Percentiles rank a stretch among this genome's conserved stretches.
Conservation (phyloP, 176 grass and related monocot species). For the Oryza punctata region DNA sequence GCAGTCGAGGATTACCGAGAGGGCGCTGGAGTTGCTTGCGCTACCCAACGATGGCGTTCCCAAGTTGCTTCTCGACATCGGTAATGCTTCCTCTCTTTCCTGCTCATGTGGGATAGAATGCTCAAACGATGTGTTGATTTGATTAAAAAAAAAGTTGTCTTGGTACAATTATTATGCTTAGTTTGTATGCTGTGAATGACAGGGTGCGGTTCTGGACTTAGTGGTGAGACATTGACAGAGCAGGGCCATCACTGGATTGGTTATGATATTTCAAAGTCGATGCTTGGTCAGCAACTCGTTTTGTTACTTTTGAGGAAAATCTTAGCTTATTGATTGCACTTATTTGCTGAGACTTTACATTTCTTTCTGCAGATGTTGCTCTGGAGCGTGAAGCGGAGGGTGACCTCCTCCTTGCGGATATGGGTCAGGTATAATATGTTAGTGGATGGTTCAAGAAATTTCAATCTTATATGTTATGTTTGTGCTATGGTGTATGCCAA, state of each 20-base stretch:
- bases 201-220: conserved; percentile 94
- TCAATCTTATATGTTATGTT: not conserved
- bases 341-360: conserved; percentile 2
- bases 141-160: not conserved
- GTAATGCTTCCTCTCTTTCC: conserved; percentile 27
- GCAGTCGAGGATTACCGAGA: conserved; percentile 90
- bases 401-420: conserved; percentile 84
- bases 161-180: not conserved
- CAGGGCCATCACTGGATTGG: conserved; percentile 94
- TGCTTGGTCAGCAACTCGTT: conserved; percentile 67
- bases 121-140: not conserved
- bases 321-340: not conserved
- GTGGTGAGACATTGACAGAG: conserved; percentile 82
- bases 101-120: not conserved
- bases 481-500: not conserved
- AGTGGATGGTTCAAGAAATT: not conserved
- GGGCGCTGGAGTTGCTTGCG: conserved; percentile 82
- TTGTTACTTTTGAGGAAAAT: not conserved
- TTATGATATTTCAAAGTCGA: conserved; percentile 88
- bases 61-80: conserved; percentile 89
- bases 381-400: conserved; percentile 81
- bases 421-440: conserved; percentile 77
- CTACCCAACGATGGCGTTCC: conserved; percentile 79
- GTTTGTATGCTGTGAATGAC: not conserved
- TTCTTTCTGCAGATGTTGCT: conserved; percentile 60